Evolutionary conservation across 2,329 filamentous ascomycete genomes (phyloP).

Genomic region (Neonectria magnoliae): DNA sequence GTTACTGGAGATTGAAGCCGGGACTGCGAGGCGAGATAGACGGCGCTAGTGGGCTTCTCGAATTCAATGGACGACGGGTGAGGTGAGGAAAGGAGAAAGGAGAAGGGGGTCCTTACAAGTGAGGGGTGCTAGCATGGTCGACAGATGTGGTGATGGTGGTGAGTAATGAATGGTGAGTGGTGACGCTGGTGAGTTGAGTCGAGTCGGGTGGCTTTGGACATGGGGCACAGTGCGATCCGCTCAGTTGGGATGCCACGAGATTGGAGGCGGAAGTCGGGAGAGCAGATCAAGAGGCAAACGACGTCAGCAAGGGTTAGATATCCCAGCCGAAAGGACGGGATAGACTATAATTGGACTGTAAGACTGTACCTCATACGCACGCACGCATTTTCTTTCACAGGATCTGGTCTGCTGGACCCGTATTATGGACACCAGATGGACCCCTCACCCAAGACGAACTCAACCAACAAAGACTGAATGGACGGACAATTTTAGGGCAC

Average conservation of each 20-base stretch:
- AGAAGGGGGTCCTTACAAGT: constrained; percentile 1
- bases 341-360: background rate
- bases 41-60: constrained; percentile 38
- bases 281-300: constrained; percentile 17
- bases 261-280: constrained; percentile 15
- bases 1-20: constrained; percentile 22
- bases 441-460: background rate
- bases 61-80: constrained; percentile 35
- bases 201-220: background rate
- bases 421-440: background rate
- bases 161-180: background rate
- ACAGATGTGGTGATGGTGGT: constrained; percentile 1
- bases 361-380: background rate
- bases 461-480: background rate
- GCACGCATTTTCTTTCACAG: background rate
- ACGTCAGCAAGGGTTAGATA: background rate
- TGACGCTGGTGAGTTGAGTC: background rate
- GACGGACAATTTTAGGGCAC: background rate
- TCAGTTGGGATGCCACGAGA: constrained; percentile 23
- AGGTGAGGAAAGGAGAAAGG: constrained; percentile 22
- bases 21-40: constrained; percentile 26
- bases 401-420: background rate
- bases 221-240: constrained; percentile 30
- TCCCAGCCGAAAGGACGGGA: background rate
- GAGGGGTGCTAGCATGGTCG: background rate